Percentiles rank a stretch among this genome's conserved stretches.
Conservation (phyloP, 2,329 filamentous ascomycete genomes). For the Keithomyces neogunnii region DNA sequence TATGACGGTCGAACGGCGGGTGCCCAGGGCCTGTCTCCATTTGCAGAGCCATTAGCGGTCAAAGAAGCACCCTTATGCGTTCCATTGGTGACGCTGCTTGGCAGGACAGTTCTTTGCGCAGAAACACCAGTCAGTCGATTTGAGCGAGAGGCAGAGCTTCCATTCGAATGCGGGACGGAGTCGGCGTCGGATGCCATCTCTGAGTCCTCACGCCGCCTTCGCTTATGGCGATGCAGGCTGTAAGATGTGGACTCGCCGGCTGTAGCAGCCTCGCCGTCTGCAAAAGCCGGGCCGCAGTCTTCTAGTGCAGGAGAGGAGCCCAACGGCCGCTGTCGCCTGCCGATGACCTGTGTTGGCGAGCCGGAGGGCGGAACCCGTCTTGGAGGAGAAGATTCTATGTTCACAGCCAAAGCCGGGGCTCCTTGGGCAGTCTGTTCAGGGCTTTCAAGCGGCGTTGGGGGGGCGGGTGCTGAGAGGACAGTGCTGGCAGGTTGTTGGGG, state of each 20-base stretch:
- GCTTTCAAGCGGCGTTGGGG: constrained; percentile 14
- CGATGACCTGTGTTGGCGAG: constrained; percentile 34
- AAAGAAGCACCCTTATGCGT: constrained; percentile 32
- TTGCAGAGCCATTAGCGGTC: constrained; percentile 47
- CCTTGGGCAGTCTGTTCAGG: constrained; percentile 15
- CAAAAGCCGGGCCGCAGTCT: constrained; percentile 14
- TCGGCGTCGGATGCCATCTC: constrained; percentile 58
- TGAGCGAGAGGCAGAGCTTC: constrained; percentile 31
- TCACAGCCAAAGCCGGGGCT: constrained; percentile 25
- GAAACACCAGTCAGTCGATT: constrained; percentile 32
- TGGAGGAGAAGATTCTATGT: constrained; percentile 31
- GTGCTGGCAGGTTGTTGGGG: constrained; percentile 39
- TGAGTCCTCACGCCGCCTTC: constrained; percentile 46
- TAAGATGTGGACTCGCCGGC: constrained; percentile 8
- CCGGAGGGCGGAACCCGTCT: constrained; percentile 14
- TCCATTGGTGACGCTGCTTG: constrained; percentile 34
- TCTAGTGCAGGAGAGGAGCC: constrained; percentile 29
- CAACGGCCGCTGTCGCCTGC: constrained; percentile 45
- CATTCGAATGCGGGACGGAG: constrained; percentile 43
- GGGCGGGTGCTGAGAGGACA: constrained; percentile 31
- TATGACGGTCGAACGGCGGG: constrained; percentile 37
- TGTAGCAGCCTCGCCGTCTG: constrained; percentile 13
- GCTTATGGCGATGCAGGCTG: constrained; percentile 24
- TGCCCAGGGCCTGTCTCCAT: constrained; percentile 16
- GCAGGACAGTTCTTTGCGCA: constrained; percentile 13